Base-by-base conservation (phyloP, 805 yeast genomes). In the Wickerhamiella shivajii region DNA sequence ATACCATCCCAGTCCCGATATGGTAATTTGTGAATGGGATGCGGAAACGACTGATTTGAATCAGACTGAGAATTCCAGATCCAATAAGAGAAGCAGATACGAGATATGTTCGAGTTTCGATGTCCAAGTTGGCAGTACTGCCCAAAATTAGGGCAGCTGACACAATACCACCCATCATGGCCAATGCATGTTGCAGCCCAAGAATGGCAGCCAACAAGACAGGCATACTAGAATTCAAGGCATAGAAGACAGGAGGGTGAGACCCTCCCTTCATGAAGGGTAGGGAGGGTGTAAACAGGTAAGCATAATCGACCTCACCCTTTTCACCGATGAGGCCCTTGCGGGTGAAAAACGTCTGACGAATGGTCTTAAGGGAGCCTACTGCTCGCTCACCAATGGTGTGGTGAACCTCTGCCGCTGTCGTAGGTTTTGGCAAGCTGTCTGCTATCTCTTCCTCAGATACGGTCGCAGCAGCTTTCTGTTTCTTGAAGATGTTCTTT, bases 91-190 rank as follows among this genome's bases (percentile, higher is more conserved):
- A 64, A 8, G 72, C 74, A 7, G 87, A 76, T 36, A 70, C 81
- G 34, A 74, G 58, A 47, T 70, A 76, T 41, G 77, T 74, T 29
- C 66, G 60, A 8, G 58, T 33, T 2, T 56, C 61, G 11, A 59
- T 44, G 24, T 53, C 56, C 30, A 81, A 60, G 50, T 76, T 65
- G 10, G 83, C 84, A 23, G 66, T 53, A n/a, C 62, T 46, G 0
- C 83, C 59, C 30, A 80, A 75, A 43, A 81, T 60, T 34, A 81
- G 56, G 5, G 93, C 90, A 7, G 93, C 93, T 6, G 85, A 61
- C 24, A 77, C 75, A 32, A 81, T 69, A 50, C 93, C 93, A 12
- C 93, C 93, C 55, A 81, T 57, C 93, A 81, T 80, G 16, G 93
- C 71, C 41, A 81, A 55, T 2, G 90, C 57, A 52, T 81, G 94